A percentile compares a stretch with the other conserved stretches of the same genome.
phyloP scores from a whole-genome alignment of 352 stramenopile species.

The Phytophthora foliorum region DNA sequence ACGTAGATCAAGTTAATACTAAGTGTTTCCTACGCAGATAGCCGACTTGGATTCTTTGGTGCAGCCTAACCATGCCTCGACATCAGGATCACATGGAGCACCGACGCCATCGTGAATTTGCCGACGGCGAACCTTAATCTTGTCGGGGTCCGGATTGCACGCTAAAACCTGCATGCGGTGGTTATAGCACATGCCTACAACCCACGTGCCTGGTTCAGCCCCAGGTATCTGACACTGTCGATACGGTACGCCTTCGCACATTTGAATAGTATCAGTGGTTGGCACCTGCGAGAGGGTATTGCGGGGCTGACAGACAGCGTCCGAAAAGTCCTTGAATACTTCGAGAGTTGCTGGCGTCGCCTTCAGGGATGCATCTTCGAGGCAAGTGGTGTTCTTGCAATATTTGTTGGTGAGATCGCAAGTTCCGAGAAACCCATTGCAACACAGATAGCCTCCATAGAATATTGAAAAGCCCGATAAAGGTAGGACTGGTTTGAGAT shows the following conservation, averaged over 20 bases:
- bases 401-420: constrained; percentile 42
- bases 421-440: constrained; percentile 44
- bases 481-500: constrained; percentile 13
- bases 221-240: constrained; percentile 29
- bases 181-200: constrained; percentile 49
- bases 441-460: constrained; percentile 36
- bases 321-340: constrained; percentile 14
- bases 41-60: not conserved
- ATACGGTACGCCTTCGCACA: constrained; percentile 39
- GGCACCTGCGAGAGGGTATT: constrained; percentile 25
- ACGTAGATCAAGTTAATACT: no score
- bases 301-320: constrained; percentile 25
- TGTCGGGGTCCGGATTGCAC: constrained; percentile 39
- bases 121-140: constrained; percentile 34
- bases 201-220: not conserved
- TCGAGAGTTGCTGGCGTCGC: constrained; percentile 15
- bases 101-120: constrained; percentile 37
- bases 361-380: constrained; percentile 11
- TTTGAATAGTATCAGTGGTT: constrained; percentile 29
- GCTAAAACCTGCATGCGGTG: constrained; percentile 43
- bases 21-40: no score
- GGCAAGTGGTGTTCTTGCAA: constrained; percentile 24
- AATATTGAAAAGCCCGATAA: constrained; percentile 32
- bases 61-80: constrained; percentile 45
- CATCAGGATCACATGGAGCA: constrained; percentile 16